phyloP scores from a whole-genome alignment of 345 rosid species.

The Clausena lansium region DNA sequence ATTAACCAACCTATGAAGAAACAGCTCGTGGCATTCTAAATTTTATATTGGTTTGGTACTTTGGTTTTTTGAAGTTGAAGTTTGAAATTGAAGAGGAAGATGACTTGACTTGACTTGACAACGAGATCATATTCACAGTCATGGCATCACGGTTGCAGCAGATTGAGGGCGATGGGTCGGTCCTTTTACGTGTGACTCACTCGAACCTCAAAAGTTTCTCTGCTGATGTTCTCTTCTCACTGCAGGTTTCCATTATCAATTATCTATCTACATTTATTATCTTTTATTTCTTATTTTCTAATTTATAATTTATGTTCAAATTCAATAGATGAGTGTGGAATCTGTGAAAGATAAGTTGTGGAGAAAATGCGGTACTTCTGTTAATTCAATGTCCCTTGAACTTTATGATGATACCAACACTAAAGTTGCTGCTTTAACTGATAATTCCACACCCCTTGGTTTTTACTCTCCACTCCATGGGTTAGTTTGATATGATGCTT shows the following conservation, averaged over 20 bases:
- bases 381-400: slow-evolving; percentile 68
- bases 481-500: slow-evolving; percentile 22
- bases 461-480: slow-evolving; percentile 82
- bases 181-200: slow-evolving; percentile 70
- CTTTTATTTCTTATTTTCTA: background rate
- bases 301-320: background rate
- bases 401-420: slow-evolving; percentile 74
- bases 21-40: too few relatives aligned
- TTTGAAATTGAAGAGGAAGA: too few relatives aligned
- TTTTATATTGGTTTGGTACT: too few relatives aligned
- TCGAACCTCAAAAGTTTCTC: slow-evolving; percentile 75
- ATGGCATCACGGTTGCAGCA: slow-evolving; percentile 35
- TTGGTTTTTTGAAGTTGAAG: too few relatives aligned
- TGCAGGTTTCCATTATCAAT: slow-evolving; percentile 41
- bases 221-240: slow-evolving; percentile 66
- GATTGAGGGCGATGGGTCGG: slow-evolving; percentile 58
- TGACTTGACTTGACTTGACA: too few relatives aligned
- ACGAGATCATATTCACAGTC: too few relatives aligned
- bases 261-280: background rate
- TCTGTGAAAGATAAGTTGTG: slow-evolving; percentile 88
- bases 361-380: slow-evolving; percentile 86
- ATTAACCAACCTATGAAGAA: too few relatives aligned
- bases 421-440: slow-evolving; percentile 53
- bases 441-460: slow-evolving; percentile 64
- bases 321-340: slow-evolving; percentile 55